These are phyloP conservation scores for Erysimum cheiri DNA, from an alignment of 441 rosid genomes.

Conservation along the genomic window DNA sequence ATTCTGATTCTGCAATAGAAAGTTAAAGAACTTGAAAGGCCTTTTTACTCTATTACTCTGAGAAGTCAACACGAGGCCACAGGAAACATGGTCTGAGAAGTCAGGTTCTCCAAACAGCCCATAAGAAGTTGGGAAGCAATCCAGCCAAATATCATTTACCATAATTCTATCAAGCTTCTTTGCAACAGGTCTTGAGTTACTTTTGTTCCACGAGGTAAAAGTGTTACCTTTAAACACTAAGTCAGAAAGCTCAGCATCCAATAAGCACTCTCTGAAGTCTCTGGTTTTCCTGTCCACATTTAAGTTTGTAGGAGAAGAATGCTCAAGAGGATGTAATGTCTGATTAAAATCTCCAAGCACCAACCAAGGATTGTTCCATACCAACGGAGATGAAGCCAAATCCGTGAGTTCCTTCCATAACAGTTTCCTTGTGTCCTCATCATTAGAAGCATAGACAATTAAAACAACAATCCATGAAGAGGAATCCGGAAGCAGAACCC, in stretches of 20 bases:
- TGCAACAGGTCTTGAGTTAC: accelerated
- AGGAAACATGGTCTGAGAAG: background rate
- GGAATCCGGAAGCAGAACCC: no score
- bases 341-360: no score
- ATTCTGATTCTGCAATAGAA: no score
- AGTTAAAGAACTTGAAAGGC: no score
- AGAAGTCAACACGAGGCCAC: no score
- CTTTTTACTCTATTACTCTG: no score
- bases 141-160: accelerated
- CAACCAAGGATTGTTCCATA: no score
- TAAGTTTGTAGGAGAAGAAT: accelerated
- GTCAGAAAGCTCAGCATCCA: accelerated
- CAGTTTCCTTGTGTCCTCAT: no score
- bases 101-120: accelerated
- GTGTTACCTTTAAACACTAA: accelerated
- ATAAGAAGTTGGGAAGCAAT: background rate
- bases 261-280: accelerated
- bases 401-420: no score
- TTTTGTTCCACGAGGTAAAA: background rate
- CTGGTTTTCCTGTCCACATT: background rate
- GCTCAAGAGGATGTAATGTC: no score
- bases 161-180: background rate
- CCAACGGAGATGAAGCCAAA: accelerated
- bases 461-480: no score
- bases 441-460: no score